A percentile compares a stretch with the other conserved stretches of the same genome.
Conservation (phyloP, 208 protist genomes). For the Porcisia deanei region DNA sequence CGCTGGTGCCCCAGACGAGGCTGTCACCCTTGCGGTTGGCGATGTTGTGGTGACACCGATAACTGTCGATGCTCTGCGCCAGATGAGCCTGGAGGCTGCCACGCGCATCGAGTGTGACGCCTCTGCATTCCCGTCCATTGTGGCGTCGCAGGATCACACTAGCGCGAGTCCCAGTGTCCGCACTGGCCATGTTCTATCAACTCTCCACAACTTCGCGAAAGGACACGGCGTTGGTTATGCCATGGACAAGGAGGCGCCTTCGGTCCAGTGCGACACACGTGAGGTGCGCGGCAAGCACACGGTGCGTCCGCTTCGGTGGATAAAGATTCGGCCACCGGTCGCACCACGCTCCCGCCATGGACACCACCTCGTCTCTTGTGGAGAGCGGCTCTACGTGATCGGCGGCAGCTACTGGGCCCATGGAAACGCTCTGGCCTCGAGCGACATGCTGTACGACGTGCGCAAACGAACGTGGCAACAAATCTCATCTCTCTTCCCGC, state of each 20-base stretch:
- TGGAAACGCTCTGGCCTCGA: conserved; percentile 41
- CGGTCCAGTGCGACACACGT: conserved; percentile 6
- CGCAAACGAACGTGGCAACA: conserved; percentile 37
- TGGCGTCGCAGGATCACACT: neutral
- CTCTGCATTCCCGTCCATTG: neutral
- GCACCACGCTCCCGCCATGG: conserved; percentile 55
- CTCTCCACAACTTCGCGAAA: conserved; percentile 15
- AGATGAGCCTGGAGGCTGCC: conserved; percentile 8
- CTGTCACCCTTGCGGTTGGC: neutral
- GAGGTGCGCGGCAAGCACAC: conserved; percentile 36
- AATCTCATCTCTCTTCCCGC: conserved; percentile 36
- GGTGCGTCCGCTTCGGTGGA: conserved; percentile 41
- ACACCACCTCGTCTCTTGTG: conserved; percentile 54
- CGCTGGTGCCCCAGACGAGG: neutral
- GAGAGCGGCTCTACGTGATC: conserved; percentile 44
- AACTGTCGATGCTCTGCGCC: conserved; percentile 31
- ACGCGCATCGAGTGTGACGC: neutral
- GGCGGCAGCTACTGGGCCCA: conserved; percentile 67
- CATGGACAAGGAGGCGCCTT: conserved; percentile 19
- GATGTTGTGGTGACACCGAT: conserved; percentile 9
- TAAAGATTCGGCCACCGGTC: conserved; percentile 23
- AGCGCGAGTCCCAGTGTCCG: conserved; percentile 13
- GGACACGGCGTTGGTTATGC: neutral
- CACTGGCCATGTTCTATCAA: neutral
- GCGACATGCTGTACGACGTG: conserved; percentile 46